Evolutionary conservation across 768 basidiomycete species (phyloP), one percentile per base, ranked within the genome.

Genomic region (Pisolithus marmoratus): DNA sequence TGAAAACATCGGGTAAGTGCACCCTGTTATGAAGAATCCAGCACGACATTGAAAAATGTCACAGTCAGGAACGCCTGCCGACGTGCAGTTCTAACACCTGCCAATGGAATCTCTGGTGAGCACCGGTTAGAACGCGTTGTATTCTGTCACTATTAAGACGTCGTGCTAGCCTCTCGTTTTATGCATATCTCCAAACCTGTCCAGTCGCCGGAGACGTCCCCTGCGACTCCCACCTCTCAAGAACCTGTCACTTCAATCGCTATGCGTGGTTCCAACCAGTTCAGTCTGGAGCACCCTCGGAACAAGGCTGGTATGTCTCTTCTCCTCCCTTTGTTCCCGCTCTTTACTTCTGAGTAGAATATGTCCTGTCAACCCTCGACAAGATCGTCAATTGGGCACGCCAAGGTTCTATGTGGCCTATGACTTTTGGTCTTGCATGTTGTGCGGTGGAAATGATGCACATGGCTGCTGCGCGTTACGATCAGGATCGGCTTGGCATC

Each of bases 391-490:
- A 97, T 69, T 98, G 96, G 96, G 95, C 87, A 8, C 76, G 94
- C 49, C 95, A 98, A 72, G 87, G 95, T 53, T 95, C 93, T 38
- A 95, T 97, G 84, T 98, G 96, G 96, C 96, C 96, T 9, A 97
- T 98, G 94, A 97, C 94, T 46, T 94, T 90, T 69, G 92, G 95
- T 73, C 82, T 99, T 48, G 96, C 96, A 5, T 99, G 96, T 70
- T 99, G 96, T 70, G 96, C 96, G 22, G 96, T 99, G 29, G 96
- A 99, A 74, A 91, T 92, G 89, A 97, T 96, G 94, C 96, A 99
- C 75, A 95, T 98, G 94, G 96, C 96, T 46, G 94, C 96, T 38
- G 91, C 96, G 17, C 85, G 96, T 52, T 99, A 98, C 69, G 96
- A 99, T 70, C 96, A 98, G 69, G 96, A 99, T 69, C 83, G 96